A percentile compares a stretch with the other conserved stretches of the same genome.
Conservation (phyloP, 805 yeast genomes). For the Saccharomycopsis capsularis region DNA sequence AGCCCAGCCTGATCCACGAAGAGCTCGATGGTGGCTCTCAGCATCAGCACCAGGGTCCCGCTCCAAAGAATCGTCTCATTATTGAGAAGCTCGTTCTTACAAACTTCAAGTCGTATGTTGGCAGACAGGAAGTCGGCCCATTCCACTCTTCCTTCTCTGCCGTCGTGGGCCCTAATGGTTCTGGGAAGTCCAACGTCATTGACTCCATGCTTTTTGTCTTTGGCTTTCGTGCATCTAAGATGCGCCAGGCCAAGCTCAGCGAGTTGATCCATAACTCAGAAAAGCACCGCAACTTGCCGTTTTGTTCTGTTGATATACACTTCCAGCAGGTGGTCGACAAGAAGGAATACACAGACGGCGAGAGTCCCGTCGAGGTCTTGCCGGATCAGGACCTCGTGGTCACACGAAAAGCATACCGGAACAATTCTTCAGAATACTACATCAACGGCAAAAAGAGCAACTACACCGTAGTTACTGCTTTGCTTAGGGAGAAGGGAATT, state of each 20-base stretch:
- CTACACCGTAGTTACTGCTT: slow-evolving; percentile 70
- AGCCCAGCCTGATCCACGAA: neutral
- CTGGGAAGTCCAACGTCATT: slow-evolving; percentile 96
- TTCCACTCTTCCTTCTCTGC: slow-evolving; percentile 92
- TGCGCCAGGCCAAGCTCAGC: slow-evolving; percentile 92
- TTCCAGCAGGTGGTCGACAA: slow-evolving; percentile 72
- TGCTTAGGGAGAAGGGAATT: slow-evolving; percentile 75
- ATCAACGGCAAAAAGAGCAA: slow-evolving; percentile 63
- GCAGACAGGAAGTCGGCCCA: slow-evolving; percentile 88
- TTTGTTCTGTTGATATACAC: slow-evolving; percentile 87
- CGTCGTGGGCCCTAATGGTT: slow-evolving; percentile 97
- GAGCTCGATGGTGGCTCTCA: neutral
- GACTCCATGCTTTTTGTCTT: slow-evolving; percentile 94
- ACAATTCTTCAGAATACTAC: slow-evolving; percentile 71
- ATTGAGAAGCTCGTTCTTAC: slow-evolving; percentile 67
- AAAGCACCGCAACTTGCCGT: slow-evolving; percentile 52
- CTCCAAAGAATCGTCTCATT: slow-evolving; percentile 54
- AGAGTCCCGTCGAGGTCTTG: slow-evolving; percentile 33
- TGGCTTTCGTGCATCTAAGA: slow-evolving; percentile 92
- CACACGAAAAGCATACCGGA: slow-evolving; percentile 70
- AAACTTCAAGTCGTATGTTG: slow-evolving; percentile 94
- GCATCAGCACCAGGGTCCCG: slow-evolving; percentile 10
- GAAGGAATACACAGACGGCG: slow-evolving; percentile 32
- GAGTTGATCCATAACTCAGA: slow-evolving; percentile 92
- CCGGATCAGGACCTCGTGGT: slow-evolving; percentile 57